Evolutionary conservation across 2,329 filamentous ascomycete genomes (phyloP).

Genomic region (Ceratocystis lukuohia): DNA sequence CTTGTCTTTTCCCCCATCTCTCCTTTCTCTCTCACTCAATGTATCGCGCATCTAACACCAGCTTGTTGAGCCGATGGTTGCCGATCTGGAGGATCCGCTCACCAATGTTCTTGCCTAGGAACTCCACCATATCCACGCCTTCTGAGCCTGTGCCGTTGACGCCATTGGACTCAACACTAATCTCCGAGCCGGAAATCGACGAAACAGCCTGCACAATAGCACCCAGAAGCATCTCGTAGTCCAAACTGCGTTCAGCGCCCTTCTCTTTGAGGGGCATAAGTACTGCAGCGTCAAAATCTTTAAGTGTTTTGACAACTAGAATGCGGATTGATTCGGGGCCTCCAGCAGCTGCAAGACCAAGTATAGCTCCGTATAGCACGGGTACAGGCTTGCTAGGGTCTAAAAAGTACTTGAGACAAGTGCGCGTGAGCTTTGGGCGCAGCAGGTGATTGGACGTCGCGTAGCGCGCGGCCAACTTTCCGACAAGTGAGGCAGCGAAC

Average conservation of each 20-base stretch:
- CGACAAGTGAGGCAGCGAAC: slow-evolving; percentile 68
- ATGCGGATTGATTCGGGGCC: slow-evolving; percentile 47
- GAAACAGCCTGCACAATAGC: slow-evolving; percentile 42
- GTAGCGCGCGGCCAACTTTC: slow-evolving; percentile 68
- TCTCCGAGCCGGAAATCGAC: slow-evolving; percentile 30
- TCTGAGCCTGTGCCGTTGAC: slow-evolving; percentile 25
- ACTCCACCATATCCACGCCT: slow-evolving; percentile 36
- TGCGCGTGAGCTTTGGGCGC: slow-evolving; percentile 78
- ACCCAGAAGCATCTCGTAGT: slow-evolving; percentile 43
- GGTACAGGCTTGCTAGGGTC: slow-evolving; percentile 71
- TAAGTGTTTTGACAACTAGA: slow-evolving; percentile 42
- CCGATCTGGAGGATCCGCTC: slow-evolving; percentile 34
- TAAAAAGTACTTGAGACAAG: slow-evolving; percentile 82
- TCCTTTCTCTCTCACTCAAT: slow-evolving; percentile 28
- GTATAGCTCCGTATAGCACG: slow-evolving; percentile 78
- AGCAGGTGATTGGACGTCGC: slow-evolving; percentile 67
- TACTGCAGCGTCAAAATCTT: slow-evolving; percentile 40
- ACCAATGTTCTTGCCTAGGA: slow-evolving; percentile 43
- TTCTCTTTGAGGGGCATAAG: slow-evolving; percentile 41
- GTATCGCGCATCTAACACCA: slow-evolving; percentile 41
- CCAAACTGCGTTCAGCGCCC: slow-evolving; percentile 33
- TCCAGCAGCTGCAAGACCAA: slow-evolving; percentile 65
- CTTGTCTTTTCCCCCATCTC: background rate
- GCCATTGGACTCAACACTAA: slow-evolving; percentile 13
- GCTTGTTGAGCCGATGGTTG: slow-evolving; percentile 36